A percentile compares a stretch with the other conserved stretches of the same genome.
Evolutionary conservation across 1,284 basidiomycete species (phyloP).

Genomic region (Meripilus lineatus): DNA sequence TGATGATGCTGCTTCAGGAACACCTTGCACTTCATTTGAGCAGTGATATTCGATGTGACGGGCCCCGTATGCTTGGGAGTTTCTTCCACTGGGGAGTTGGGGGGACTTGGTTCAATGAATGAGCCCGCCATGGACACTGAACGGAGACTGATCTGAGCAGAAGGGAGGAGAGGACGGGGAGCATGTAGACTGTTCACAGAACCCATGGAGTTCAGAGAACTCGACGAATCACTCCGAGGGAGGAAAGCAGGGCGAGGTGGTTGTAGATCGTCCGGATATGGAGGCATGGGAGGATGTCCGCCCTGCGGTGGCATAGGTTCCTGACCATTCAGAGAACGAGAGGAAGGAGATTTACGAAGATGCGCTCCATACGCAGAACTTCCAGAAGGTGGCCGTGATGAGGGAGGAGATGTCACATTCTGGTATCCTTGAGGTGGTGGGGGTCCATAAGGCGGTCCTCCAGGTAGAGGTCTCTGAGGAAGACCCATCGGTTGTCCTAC

Average conservation of each 20-base stretch:
- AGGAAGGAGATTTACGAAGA: constrained; percentile 56
- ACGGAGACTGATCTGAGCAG: constrained; percentile 48
- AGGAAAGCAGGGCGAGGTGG: constrained; percentile 27
- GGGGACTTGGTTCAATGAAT: constrained; percentile 70
- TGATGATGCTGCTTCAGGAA: constrained; percentile 94
- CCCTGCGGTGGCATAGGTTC: constrained; percentile 30
- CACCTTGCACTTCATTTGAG: constrained; percentile 98
- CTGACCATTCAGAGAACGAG: constrained; percentile 54
- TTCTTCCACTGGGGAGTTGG: constrained; percentile 68
- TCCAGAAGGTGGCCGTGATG: constrained; percentile 34
- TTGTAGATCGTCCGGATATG: constrained; percentile 27
- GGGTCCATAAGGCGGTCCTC: constrained; percentile 5
- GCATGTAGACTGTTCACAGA: constrained; percentile 37
- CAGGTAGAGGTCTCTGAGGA: constrained; percentile 10
- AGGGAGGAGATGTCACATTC: constrained; percentile 3
- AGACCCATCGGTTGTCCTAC: no score
- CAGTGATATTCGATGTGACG: constrained; percentile 69
- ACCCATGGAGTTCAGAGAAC: constrained; percentile 20
- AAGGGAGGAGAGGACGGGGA: constrained; percentile 57
- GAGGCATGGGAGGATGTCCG: constrained; percentile 37
- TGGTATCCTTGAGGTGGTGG: constrained; percentile 2
- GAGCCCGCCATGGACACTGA: constrained; percentile 47
- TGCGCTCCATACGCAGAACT: constrained; percentile 31
- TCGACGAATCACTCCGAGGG: constrained; percentile 25
- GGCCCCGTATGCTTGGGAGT: constrained; percentile 53